Evolutionary conservation across 176 grass and related monocot genomes (phyloP), one percentile per base, ranked within the genome.

Genomic region (Chloris gayana): DNA sequence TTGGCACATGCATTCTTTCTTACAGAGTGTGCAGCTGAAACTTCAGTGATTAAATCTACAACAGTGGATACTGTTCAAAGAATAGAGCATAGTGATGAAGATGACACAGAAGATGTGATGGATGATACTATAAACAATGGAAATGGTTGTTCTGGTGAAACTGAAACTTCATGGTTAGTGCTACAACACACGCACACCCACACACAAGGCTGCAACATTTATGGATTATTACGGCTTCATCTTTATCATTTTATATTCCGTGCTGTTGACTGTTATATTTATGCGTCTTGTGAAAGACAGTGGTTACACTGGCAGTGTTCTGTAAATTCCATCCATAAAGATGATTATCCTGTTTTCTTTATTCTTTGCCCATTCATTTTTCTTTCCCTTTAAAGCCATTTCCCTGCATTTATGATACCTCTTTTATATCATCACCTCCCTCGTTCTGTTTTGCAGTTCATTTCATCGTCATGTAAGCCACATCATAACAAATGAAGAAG

Each of bases 401-500:
- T 53, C 9, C 6, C 73, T 58, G 14, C 11, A 51, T 72, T 58
- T 53, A 25, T 53, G 29, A 14, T 24, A 15, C 29, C 21, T 32
- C 21, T 4, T 64, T 70, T 37, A 50, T 4, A 24, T 10, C 11
- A 53, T 50, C 10, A 18, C 2, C 2, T 5, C 9, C 61, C 32
- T 4, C 46, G 19, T 84, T 50, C 61, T 44, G 34, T 76, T 68
- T 81, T 58, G 53, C 61, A 91, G 91, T 85, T 84, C 83, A 74
- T 94, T 91, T 88, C 76, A 86, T 69, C 67, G 80, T 69, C 91
- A 94, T 72, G 64, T 94, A 61, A 78, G 76, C 54, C 51, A 30
- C 34, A 34, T 86, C 32, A 39, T 94, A 74, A 73, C 71, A 64
- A 82, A 84, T 50, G 88, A 86, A 45, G 88, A 94, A 75, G 80